Evolutionary conservation across 139 green algal species (phyloP).

Genomic region (Tetradesmus lagerheimii): DNA sequence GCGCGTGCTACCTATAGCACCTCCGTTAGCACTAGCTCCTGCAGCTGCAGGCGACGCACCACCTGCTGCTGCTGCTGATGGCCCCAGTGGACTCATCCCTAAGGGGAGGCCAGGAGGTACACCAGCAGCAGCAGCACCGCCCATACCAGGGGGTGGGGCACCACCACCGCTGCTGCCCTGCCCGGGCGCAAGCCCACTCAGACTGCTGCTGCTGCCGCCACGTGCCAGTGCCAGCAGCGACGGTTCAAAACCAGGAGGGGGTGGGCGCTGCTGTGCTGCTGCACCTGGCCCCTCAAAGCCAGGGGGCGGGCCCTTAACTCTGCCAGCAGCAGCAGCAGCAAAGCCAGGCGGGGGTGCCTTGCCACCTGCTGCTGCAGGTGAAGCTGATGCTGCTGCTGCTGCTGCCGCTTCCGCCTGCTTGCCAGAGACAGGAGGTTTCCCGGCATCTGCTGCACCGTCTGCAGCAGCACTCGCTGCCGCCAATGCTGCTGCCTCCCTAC

Average conservation of each 20-base stretch:
- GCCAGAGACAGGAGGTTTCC: background rate
- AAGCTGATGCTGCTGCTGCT: background rate
- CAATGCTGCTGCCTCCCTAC: background rate
- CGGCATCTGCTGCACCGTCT: background rate
- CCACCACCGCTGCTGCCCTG: background rate
- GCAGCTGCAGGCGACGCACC: background rate
- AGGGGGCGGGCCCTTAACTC: conserved; percentile 21
- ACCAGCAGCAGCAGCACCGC: background rate
- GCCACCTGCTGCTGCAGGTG: conserved; percentile 21
- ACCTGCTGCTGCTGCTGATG: background rate
- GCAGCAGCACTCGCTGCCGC: background rate
- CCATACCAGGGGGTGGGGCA: background rate
- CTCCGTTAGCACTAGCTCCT: background rate
- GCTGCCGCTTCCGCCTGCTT: background rate
- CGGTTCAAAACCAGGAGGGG: conserved; percentile 20
- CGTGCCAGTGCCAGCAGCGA: conserved; percentile 33
- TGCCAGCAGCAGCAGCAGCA: background rate
- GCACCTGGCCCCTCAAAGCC: background rate
- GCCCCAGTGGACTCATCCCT: background rate
- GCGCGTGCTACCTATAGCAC: background rate
- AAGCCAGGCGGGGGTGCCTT: conserved; percentile 31
- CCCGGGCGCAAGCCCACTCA: background rate
- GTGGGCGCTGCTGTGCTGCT: background rate
- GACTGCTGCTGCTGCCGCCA: conserved; percentile 26
- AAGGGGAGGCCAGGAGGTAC: background rate